phyloP scores from a whole-genome alignment of 1,139 yeast species.

The Hyphopichia fennica region DNA sequence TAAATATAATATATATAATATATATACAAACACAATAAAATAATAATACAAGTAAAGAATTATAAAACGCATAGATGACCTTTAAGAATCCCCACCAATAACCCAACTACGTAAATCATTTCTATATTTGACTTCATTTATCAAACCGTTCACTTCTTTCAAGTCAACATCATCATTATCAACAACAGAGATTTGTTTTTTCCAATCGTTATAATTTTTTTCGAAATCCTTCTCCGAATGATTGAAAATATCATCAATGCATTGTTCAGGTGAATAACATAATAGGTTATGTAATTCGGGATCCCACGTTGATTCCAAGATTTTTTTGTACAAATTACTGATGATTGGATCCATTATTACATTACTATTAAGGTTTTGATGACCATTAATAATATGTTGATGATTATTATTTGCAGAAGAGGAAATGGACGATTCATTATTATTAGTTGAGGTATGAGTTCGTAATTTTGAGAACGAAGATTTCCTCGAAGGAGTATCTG shows the following conservation, averaged over 20 bases:
- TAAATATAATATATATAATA: too few relatives aligned
- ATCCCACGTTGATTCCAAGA: constrained; percentile 78
- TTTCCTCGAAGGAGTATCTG: neutral
- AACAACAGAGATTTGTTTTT: constrained; percentile 12
- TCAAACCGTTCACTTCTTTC: constrained; percentile 46
- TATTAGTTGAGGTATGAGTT: neutral
- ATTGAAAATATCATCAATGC: constrained; percentile 72
- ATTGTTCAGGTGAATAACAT: constrained; percentile 69
- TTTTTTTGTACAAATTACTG: constrained; percentile 54
- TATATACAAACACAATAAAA: neutral
- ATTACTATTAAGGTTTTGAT: constrained; percentile 3
- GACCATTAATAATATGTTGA: neutral
- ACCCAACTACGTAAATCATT: constrained; percentile 50
- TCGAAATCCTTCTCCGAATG: constrained; percentile 46
- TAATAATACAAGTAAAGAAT: neutral
- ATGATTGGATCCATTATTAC: constrained; percentile 52
- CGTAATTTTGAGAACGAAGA: constrained; percentile 1
- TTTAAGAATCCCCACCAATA: constrained; percentile 10
- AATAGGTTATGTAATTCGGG: constrained; percentile 57
- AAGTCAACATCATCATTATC: constrained; percentile 42
- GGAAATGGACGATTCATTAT: neutral
- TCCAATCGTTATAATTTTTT: constrained; percentile 40
- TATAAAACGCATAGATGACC: neutral
- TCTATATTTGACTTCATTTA: constrained; percentile 40
- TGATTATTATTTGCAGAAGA: neutral